Conservation (phyloP, 2,329 filamentous ascomycete species). For the Neonectria hederae region DNA sequence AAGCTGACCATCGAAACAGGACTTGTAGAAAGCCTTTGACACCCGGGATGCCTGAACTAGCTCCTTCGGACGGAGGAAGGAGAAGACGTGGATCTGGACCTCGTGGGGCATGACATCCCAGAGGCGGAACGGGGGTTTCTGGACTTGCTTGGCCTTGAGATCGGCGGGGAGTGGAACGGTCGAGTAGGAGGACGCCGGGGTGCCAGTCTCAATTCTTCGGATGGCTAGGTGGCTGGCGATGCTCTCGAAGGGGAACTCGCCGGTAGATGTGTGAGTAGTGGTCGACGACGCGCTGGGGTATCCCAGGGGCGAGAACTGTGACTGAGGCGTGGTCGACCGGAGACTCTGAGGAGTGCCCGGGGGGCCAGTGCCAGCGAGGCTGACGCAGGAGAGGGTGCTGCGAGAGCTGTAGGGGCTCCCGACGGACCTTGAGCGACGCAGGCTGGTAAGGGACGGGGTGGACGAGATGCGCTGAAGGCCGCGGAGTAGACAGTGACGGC, state of each 20-base stretch:
- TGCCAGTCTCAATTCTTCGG: conserved; percentile 64
- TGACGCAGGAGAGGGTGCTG: conserved; percentile 64
- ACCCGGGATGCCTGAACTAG: conserved; percentile 81
- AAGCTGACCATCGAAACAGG: conserved; percentile 94
- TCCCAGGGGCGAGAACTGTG: conserved; percentile 54
- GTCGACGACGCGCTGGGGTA: conserved; percentile 49
- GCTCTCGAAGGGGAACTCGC: conserved; percentile 54
- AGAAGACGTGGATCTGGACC: conserved; percentile 80
- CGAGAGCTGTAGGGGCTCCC: conserved; percentile 72
- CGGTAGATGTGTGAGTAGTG: conserved; percentile 51
- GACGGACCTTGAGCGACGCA: conserved; percentile 71
- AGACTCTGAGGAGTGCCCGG: conserved; percentile 41
- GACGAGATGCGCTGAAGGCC: conserved; percentile 85
- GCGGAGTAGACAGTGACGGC: conserved; percentile 75
- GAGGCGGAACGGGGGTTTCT: conserved; percentile 66
- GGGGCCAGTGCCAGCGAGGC: conserved; percentile 55
- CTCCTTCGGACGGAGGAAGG: conserved; percentile 80
- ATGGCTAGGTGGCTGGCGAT: conserved; percentile 60
- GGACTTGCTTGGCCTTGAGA: conserved; percentile 55
- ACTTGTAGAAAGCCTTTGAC: conserved; percentile 79
- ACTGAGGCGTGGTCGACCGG: conserved; percentile 47
- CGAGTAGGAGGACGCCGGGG: conserved; percentile 49
- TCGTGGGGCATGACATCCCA: conserved; percentile 87
- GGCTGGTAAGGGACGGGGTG: conserved; percentile 73
- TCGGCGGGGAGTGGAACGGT: conserved; percentile 73